Percentiles rank a stretch among this genome's conserved stretches.
Evolutionary conservation across 495 filamentous ascomycete species (phyloP).

Genomic region (Ramalina intermedia): DNA sequence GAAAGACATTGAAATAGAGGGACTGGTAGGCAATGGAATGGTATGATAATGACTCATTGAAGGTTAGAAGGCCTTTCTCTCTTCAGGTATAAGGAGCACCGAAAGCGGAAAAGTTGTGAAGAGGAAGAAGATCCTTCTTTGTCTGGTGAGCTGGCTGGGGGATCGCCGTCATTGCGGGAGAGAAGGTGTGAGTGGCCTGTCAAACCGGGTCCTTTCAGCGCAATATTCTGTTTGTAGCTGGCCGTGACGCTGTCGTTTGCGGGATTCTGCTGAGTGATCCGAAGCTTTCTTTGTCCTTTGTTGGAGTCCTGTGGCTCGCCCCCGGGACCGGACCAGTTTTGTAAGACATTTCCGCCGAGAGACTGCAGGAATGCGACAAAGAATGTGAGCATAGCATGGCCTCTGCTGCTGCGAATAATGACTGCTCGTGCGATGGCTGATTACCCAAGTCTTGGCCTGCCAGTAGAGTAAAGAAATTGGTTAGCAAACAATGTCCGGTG

Average conservation of each 20-base stretch:
- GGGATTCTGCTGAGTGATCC: conserved; percentile 6
- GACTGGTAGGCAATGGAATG: neutral
- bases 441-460: too few species aligned
- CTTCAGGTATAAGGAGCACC: conserved; percentile 12
- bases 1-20: conserved; percentile 14
- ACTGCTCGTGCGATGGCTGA: too few species aligned
- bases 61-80: conserved; percentile 9
- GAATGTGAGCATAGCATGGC: conserved; percentile 6
- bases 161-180: conserved; percentile 3
- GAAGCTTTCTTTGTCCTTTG: conserved; percentile 19
- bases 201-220: neutral
- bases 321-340: conserved; percentile 12
- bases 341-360: conserved; percentile 14
- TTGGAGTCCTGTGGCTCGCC: conserved; percentile 8
- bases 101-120: conserved; percentile 8
- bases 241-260: conserved; percentile 6
- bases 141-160: conserved; percentile 4
- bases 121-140: conserved; percentile 10
- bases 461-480: too few species aligned
- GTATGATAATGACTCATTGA: conserved; percentile 12
- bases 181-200: conserved; percentile 4
- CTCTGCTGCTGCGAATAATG: too few species aligned
- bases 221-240: conserved; percentile 7
- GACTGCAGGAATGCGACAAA: conserved; percentile 17
- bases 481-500: too few species aligned